Conservation (phyloP, 805 yeast genomes). For the Barnettozyma populi region DNA sequence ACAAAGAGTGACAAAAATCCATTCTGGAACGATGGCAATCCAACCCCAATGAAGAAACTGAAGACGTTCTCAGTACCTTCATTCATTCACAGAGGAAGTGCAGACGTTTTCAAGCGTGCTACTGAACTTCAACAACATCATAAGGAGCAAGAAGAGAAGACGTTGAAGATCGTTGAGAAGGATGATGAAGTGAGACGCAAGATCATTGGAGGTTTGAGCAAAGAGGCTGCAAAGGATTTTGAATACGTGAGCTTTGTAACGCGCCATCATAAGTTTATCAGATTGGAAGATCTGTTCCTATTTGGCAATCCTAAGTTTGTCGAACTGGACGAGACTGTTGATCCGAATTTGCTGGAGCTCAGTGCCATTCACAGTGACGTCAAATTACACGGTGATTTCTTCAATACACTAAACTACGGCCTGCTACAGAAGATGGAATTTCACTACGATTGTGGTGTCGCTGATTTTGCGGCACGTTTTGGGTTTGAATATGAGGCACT, state of each 20-base stretch:
- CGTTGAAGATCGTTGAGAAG: constrained; percentile 1
- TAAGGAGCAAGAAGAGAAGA: constrained; percentile 2
- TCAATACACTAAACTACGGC: constrained; percentile 5
- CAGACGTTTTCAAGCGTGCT: background rate
- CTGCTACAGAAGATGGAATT: background rate
- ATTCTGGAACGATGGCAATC: background rate
- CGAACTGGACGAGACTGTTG: background rate
- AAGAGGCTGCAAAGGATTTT: constrained; percentile 4
- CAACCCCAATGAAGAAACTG: background rate
- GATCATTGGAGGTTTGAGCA: background rate
- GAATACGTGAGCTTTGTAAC: constrained; percentile 7
- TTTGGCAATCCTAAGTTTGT: constrained; percentile 7
- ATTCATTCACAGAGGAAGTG: background rate
- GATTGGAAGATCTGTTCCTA: constrained; percentile 10
- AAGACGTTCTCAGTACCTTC: constrained; percentile 2
- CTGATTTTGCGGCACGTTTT: constrained; percentile 5
- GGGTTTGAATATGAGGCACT: constrained; percentile 1
- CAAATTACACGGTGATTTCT: constrained; percentile 6
- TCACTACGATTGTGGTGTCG: constrained; percentile 1
- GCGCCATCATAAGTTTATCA: background rate
- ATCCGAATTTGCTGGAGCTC: constrained; percentile 1
- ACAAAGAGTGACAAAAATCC: background rate
- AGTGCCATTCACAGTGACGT: background rate
- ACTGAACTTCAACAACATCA: constrained; percentile 5
- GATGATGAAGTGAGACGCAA: background rate